These are phyloP conservation scores for Coemansia sp. DNA, from an alignment of 192 early-diverging fungal genomes.

Conservation along the genomic window DNA sequence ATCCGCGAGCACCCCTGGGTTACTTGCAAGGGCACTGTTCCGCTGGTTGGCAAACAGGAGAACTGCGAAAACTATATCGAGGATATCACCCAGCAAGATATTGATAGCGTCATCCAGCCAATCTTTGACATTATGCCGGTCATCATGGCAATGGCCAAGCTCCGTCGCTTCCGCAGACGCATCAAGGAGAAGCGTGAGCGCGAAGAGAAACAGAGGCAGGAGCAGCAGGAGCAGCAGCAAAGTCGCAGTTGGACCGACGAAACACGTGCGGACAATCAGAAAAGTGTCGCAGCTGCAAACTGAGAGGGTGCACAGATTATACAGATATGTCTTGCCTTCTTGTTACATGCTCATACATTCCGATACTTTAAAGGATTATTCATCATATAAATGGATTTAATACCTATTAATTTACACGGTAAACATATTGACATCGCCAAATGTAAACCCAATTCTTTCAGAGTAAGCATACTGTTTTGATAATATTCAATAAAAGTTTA, in stretches of 20 bases:
- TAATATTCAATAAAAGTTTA: too few relatives aligned
- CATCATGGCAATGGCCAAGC: conserved; percentile 43
- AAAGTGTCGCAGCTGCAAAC: too few relatives aligned
- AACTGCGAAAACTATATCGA: conserved; percentile 71
- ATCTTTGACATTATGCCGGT: conserved; percentile 52
- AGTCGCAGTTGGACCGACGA: neutral
- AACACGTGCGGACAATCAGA: too few relatives aligned
- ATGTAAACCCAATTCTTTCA: too few relatives aligned
- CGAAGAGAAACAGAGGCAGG: conserved; percentile 9
- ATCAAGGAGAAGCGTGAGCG: conserved; percentile 32
- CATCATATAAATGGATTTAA: too few relatives aligned
- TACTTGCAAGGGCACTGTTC: conserved; percentile 60
- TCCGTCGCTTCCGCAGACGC: conserved; percentile 36
- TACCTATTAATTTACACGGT: too few relatives aligned
- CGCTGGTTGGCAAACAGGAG: conserved; percentile 64
- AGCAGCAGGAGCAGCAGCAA: conserved; percentile 1
- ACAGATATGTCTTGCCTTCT: too few relatives aligned
- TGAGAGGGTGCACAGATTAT: too few relatives aligned
- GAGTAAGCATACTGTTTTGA: too few relatives aligned
- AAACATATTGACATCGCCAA: too few relatives aligned
- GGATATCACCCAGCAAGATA: conserved; percentile 84
- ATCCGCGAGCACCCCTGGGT: conserved; percentile 75
- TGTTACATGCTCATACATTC: too few relatives aligned
- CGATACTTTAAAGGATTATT: too few relatives aligned
- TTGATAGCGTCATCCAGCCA: conserved; percentile 68